phyloP scores from a whole-genome alignment of 2,329 filamentous ascomycete species.

The Pseudovirgaria hyperparasitica region DNA sequence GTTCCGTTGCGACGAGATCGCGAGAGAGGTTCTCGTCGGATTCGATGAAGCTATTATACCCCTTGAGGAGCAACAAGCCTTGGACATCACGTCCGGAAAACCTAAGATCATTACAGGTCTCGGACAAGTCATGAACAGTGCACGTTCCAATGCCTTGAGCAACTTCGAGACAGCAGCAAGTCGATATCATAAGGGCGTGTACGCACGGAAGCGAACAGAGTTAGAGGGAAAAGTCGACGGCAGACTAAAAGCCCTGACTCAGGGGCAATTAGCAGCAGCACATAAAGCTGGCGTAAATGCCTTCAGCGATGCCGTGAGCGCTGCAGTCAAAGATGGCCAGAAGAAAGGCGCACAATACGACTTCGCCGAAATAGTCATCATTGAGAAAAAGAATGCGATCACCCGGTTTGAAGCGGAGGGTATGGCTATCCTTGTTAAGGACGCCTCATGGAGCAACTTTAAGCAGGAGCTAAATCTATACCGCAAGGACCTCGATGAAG shows the following conservation, averaged over 20 bases:
- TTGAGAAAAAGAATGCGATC: slow-evolving; percentile 66
- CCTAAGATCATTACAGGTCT: slow-evolving; percentile 61
- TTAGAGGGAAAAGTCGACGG: slow-evolving; percentile 76
- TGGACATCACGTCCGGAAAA: slow-evolving; percentile 59
- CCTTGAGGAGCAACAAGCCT: slow-evolving; percentile 74
- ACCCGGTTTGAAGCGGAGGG: slow-evolving; percentile 66
- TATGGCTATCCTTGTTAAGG: slow-evolving; percentile 60
- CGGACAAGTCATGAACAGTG: slow-evolving; percentile 57
- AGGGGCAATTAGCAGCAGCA: slow-evolving; percentile 73
- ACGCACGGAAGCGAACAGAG: slow-evolving; percentile 71
- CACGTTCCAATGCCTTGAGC: slow-evolving; percentile 61
- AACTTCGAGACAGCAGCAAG: slow-evolving; percentile 86
- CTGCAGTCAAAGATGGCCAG: slow-evolving; percentile 79
- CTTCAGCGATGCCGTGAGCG: slow-evolving; percentile 80
- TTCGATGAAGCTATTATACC: slow-evolving; percentile 77
- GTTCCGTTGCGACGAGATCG: slow-evolving; percentile 95
- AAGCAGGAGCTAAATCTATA: slow-evolving; percentile 67
- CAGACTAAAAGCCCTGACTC: slow-evolving; percentile 78
- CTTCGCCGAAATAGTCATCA: slow-evolving; percentile 83
- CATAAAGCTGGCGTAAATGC: slow-evolving; percentile 77
- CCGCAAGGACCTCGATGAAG: slow-evolving; percentile 81
- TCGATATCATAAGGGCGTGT: slow-evolving; percentile 94
- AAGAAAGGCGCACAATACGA: slow-evolving; percentile 86
- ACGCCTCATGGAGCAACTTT: slow-evolving; percentile 79
- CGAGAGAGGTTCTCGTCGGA: slow-evolving; percentile 68